Conservation (phyloP, 495 filamentous ascomycete genomes). For the Recurvomyces mirabilis region DNA sequence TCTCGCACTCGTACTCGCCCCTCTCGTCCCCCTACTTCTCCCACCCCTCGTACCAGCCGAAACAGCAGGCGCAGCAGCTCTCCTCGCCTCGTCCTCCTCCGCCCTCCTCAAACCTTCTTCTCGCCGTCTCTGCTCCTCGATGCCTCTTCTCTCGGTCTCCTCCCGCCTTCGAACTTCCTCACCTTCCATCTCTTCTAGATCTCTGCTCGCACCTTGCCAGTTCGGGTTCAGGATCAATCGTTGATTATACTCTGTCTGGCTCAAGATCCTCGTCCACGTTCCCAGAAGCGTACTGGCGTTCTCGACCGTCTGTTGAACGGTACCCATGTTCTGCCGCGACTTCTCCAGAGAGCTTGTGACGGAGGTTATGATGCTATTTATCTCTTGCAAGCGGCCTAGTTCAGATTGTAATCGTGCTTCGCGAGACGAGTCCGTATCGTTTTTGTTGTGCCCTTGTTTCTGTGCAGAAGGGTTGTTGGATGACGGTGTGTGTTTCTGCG, state of each 20-base stretch:
- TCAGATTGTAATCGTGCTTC: conserved; percentile 66
- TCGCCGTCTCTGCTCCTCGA: conserved; percentile 61
- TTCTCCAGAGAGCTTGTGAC: conserved; percentile 68
- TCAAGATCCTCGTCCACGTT: conserved; percentile 91
- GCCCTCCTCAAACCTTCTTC: conserved; percentile 57
- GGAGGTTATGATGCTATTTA: conserved; percentile 79
- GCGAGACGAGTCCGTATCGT: conserved; percentile 35
- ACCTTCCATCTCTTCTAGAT: conserved; percentile 70
- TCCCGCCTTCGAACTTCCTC: conserved; percentile 59
- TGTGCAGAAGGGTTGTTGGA: conserved; percentile 38
- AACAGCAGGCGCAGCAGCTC: conserved; percentile 37
- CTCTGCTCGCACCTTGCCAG: conserved; percentile 82
- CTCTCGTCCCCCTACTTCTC: conserved; percentile 34
- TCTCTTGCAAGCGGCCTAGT: conserved; percentile 65
- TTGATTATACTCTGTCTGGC: conserved; percentile 94
- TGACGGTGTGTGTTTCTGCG: conserved; percentile 24
- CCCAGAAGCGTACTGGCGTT: conserved; percentile 89
- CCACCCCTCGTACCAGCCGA: conserved; percentile 28
- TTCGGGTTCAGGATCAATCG: conserved; percentile 74
- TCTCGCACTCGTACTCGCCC: conserved; percentile 30
- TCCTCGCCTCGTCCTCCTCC: conserved; percentile 60
- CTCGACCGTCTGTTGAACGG: conserved; percentile 71
- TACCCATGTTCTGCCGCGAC: conserved; percentile 86
- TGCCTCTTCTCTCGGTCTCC: conserved; percentile 60
- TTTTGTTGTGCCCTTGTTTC: conserved; percentile 36